phyloP scores from a whole-genome alignment of 2,329 filamentous ascomycete species.

The Neofusicoccum sp. region DNA sequence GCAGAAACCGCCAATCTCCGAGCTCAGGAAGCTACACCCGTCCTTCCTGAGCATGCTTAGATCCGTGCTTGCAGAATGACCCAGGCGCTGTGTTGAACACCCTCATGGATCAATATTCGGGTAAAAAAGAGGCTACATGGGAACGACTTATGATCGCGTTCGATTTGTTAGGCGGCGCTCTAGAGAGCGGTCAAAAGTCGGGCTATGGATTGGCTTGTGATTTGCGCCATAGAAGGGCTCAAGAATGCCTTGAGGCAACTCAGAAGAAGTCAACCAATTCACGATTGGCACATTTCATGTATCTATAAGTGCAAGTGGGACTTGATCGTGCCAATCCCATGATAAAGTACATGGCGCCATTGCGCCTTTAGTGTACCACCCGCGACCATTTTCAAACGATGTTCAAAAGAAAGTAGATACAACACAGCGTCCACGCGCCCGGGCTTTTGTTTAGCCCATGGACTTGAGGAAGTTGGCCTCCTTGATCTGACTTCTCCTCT shows the following conservation, averaged over 20 bases:
- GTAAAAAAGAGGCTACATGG: not conserved
- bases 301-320: not conserved
- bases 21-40: conserved; percentile 76
- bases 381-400: not conserved
- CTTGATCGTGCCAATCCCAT: not conserved
- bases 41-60: conserved; percentile 81
- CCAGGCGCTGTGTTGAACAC: not conserved
- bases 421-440: not conserved
- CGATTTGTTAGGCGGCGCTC: not conserved
- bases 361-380: not conserved
- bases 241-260: not conserved
- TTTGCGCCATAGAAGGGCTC: not conserved
- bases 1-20: conserved; percentile 71
- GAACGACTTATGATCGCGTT: not conserved
- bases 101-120: not conserved
- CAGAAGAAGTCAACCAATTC: not conserved
- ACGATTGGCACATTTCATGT: no score
- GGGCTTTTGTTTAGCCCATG: conserved; percentile 51
- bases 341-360: not conserved
- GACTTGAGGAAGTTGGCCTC: conserved; percentile 82
- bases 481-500: conserved; percentile 75
- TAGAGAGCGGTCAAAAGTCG: not conserved
- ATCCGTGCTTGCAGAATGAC: conserved; percentile 70
- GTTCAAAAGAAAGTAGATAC: not conserved
- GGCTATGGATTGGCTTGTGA: no score